Conservation (phyloP, 2,329 filamentous ascomycete genomes). For the Trichoderma guizhouense region DNA sequence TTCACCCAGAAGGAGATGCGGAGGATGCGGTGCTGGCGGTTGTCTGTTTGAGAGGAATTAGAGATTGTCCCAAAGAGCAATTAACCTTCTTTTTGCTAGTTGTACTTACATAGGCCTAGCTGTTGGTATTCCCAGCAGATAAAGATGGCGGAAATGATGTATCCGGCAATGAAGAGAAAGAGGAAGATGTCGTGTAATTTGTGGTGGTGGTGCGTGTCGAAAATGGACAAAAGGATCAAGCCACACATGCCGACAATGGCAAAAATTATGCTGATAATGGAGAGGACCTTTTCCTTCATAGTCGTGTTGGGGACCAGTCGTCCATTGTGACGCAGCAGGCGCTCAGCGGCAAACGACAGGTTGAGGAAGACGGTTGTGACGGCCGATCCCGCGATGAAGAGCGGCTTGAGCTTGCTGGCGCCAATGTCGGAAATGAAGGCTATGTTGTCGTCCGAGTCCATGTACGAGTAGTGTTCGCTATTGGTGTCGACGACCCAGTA, state of each 20-base stretch:
- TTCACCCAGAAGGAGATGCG: conserved; percentile 84
- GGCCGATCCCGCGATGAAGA: conserved; percentile 71
- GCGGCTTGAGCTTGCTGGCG: conserved; percentile 62
- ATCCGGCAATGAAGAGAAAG: conserved; percentile 78
- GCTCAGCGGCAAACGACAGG: conserved; percentile 73
- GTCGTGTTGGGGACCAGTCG: conserved; percentile 72
- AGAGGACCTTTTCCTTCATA: conserved; percentile 59
- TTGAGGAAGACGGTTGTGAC: conserved; percentile 78
- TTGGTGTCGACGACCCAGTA: conserved; percentile 61
- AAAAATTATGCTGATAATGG: conserved; percentile 58
- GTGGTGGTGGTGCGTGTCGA: conserved; percentile 72
- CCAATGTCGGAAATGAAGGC: conserved; percentile 72
- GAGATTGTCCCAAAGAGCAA: neutral
- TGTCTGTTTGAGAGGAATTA: conserved; percentile 36
- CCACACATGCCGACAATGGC: conserved; percentile 74
- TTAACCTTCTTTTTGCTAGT: neutral
- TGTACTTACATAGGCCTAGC: conserved; percentile 63
- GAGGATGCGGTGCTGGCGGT: conserved; percentile 71
- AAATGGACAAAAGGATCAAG: conserved; percentile 78
- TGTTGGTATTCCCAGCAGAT: conserved; percentile 89
- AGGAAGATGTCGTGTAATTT: conserved; percentile 73
- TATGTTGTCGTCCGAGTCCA: conserved; percentile 56
- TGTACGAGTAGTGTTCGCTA: conserved; percentile 56
- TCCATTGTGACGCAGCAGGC: conserved; percentile 79
- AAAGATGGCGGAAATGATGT: conserved; percentile 80